These are phyloP conservation scores for Suhomyces emberorum DNA, from an alignment of 805 yeast genomes.

Conservation along the genomic window DNA sequence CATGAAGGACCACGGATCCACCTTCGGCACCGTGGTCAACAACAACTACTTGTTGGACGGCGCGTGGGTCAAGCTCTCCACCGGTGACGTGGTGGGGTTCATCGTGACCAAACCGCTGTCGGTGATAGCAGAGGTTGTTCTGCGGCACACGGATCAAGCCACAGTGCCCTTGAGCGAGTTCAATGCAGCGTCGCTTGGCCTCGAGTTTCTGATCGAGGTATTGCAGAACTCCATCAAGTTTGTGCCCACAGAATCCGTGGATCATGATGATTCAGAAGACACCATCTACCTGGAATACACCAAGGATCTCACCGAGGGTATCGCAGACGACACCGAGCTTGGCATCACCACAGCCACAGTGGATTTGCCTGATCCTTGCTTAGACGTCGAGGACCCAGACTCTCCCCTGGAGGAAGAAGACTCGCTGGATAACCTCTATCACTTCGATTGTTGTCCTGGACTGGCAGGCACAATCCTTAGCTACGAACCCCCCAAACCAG, in stretches of 20 bases:
- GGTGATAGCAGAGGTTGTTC: conserved; percentile 13
- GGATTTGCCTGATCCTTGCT: too few species aligned
- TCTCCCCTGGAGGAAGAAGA: conserved; percentile 1
- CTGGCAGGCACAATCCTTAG: conserved; percentile 5
- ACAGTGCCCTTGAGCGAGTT: conserved; percentile 21
- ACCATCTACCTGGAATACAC: not conserved
- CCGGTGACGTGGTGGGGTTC: conserved; percentile 33
- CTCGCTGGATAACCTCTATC: conserved; percentile 2
- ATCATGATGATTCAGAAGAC: not conserved
- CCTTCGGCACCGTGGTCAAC: conserved; percentile 39
- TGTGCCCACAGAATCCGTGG: conserved; percentile 5
- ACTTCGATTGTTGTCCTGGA: conserved; percentile 5
- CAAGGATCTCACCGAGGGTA: conserved; percentile 1
- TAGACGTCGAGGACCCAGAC: too few species aligned
- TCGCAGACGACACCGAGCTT: conserved; percentile 5
- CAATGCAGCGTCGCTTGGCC: conserved; percentile 18
- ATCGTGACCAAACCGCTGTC: conserved; percentile 31
- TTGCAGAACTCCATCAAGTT: conserved; percentile 13
- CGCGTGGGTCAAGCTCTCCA: conserved; percentile 11
- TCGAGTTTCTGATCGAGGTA: conserved; percentile 16
- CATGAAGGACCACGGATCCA: conserved; percentile 31
- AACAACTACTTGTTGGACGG: conserved; percentile 11
- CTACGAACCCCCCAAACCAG: conserved; percentile 4
- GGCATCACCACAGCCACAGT: not conserved
- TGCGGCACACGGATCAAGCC: conserved; percentile 11